Percentiles rank a stretch among this genome's conserved stretches.
Evolutionary conservation across 2,329 filamentous ascomycete genomes (phyloP).

Genomic region (Penicillium sclerotiorum): DNA sequence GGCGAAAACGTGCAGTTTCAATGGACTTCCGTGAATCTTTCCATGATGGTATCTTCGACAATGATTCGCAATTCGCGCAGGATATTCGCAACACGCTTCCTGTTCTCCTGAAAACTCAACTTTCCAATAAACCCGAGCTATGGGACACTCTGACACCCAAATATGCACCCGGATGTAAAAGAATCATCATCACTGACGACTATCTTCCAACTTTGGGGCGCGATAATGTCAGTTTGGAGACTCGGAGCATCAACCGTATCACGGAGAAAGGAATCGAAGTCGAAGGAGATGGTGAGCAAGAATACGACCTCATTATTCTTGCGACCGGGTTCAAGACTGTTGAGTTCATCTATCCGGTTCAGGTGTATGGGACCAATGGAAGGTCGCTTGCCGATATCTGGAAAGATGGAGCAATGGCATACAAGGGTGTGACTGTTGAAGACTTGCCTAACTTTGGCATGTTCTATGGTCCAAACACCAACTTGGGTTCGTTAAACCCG

Average conservation of each 20-base stretch:
- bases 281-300: conserved; percentile 41
- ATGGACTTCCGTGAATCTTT: conserved; percentile 61
- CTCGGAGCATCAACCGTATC: conserved; percentile 50
- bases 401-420: conserved; percentile 55
- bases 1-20: conserved; percentile 52
- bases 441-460: conserved; percentile 59
- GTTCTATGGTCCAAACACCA: conserved; percentile 62
- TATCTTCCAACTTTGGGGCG: conserved; percentile 23
- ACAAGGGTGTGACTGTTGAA: conserved; percentile 56
- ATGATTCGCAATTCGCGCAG: conserved; percentile 44
- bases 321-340: conserved; percentile 63
- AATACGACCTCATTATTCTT: conserved; percentile 59
- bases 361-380: conserved; percentile 51
- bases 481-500: conserved; percentile 36
- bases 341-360: conserved; percentile 62
- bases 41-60: conserved; percentile 47
- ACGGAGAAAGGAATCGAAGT: conserved; percentile 53
- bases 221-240: conserved; percentile 47
- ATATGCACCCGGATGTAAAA: conserved; percentile 24
- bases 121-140: conserved; percentile 54
- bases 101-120: conserved; percentile 48
- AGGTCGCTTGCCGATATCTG: conserved; percentile 55
- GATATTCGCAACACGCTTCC: conserved; percentile 42
- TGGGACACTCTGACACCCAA: conserved; percentile 57
- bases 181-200: conserved; percentile 21